These are phyloP conservation scores for Epichloe sylvatica DNA, from an alignment of 2,329 filamentous ascomycete genomes.

Conservation along the genomic window DNA sequence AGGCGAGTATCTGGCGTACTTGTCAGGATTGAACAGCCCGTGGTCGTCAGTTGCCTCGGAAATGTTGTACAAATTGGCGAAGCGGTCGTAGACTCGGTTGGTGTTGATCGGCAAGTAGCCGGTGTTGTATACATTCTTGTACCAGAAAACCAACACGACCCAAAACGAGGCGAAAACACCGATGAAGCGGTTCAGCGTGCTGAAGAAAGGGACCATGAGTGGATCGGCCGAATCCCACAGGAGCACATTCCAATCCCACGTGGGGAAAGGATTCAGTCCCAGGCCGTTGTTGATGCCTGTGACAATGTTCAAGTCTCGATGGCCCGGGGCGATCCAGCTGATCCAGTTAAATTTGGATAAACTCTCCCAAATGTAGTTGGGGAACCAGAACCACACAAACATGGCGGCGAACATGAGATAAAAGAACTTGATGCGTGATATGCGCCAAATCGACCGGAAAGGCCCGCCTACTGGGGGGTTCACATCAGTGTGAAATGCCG, in stretches of 20 bases:
- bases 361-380: conserved; percentile 38
- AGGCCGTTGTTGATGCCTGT: conserved; percentile 31
- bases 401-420: conserved; percentile 34
- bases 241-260: conserved; percentile 35
- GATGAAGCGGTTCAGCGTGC: conserved; percentile 47
- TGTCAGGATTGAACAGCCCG: conserved; percentile 29
- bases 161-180: conserved; percentile 42
- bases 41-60: conserved; percentile 26
- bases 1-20: conserved; percentile 37
- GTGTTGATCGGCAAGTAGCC: conserved; percentile 40
- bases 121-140: conserved; percentile 42
- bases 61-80: conserved; percentile 33
- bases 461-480: conserved; percentile 28
- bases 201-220: conserved; percentile 39
- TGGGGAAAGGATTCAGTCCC: conserved; percentile 32
- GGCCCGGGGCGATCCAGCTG: conserved; percentile 38
- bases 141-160: conserved; percentile 44
- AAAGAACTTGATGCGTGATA: conserved; percentile 40
- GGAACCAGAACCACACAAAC: conserved; percentile 47
- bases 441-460: conserved; percentile 28
- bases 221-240: conserved; percentile 30
- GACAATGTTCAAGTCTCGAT: conserved; percentile 27
- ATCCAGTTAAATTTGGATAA: conserved; percentile 43
- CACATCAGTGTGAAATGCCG: conserved; percentile 35
- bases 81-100: conserved; percentile 37